Evolutionary conservation across 1,139 yeast genomes (phyloP).

Genomic region (Sugiyamaella japonica): DNA sequence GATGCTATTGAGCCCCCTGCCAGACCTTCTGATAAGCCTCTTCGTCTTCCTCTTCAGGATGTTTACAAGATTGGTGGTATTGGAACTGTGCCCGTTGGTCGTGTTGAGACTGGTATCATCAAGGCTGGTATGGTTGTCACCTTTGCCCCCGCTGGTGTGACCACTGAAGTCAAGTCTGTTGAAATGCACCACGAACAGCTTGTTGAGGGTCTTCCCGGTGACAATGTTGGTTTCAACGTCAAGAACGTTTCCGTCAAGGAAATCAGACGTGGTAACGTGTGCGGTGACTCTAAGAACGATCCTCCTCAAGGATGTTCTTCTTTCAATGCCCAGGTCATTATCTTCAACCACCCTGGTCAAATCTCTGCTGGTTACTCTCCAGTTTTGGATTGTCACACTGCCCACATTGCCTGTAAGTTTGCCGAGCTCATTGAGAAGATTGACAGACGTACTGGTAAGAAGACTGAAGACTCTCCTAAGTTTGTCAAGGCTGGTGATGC

Average conservation of each 20-base stretch:
- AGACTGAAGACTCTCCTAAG: constrained; percentile 78
- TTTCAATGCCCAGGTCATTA: constrained; percentile 87
- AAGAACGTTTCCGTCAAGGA: constrained; percentile 94
- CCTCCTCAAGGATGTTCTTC: constrained; percentile 83
- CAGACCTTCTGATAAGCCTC: constrained; percentile 88
- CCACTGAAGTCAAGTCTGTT: constrained; percentile 91
- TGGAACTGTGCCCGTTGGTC: constrained; percentile 93
- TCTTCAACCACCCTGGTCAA: constrained; percentile 93
- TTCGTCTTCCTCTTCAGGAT: constrained; percentile 89
- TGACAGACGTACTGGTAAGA: constrained; percentile 94
- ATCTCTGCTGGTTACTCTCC: constrained; percentile 92
- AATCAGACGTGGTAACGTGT: constrained; percentile 92
- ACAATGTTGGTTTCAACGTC: constrained; percentile 94
- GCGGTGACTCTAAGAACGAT: constrained; percentile 95
- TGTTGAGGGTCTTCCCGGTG: constrained; percentile 87
- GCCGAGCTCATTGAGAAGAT: constrained; percentile 82
- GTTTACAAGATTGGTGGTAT: constrained; percentile 94
- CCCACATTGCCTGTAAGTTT: constrained; percentile 92
- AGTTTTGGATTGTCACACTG: constrained; percentile 93
- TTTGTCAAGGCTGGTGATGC: constrained; percentile 93
- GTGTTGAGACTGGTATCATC: constrained; percentile 90
- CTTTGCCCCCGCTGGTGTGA: constrained; percentile 89
- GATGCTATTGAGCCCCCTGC: constrained; percentile 82
- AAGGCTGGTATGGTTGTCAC: constrained; percentile 90
- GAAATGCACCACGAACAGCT: constrained; percentile 94